These are phyloP conservation scores for Pythium biforme DNA, from an alignment of 352 stramenopile species.

Conservation along the genomic window DNA sequence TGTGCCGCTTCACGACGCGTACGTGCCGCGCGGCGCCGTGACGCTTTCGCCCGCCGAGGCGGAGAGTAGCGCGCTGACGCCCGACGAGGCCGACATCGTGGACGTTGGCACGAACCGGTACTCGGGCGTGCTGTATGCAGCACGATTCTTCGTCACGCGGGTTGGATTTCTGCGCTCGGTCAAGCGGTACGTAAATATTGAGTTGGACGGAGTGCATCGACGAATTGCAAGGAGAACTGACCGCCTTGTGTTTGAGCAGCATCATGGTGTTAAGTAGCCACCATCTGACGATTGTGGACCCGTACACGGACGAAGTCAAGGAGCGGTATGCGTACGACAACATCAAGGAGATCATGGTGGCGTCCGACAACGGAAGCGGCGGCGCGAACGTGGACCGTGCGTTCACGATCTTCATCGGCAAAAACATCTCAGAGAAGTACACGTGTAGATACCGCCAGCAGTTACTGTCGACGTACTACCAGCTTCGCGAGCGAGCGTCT, in stretches of 20 bases:
- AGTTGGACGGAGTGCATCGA: neutral
- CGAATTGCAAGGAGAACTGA: constrained; percentile 1
- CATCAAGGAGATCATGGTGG: constrained; percentile 87
- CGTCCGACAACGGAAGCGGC: constrained; percentile 54
- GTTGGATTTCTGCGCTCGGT: constrained; percentile 78
- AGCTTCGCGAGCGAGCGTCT: constrained; percentile 77
- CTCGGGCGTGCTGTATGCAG: constrained; percentile 79
- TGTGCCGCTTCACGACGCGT: constrained; percentile 55
- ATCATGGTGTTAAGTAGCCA: constrained; percentile 81
- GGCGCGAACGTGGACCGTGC: constrained; percentile 65
- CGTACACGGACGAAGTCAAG: constrained; percentile 84
- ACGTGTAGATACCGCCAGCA: constrained; percentile 82
- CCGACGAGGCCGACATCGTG: constrained; percentile 45
- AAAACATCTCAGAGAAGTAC: constrained; percentile 87
- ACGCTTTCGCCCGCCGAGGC: constrained; percentile 55
- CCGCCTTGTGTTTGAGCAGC: constrained; percentile 21
- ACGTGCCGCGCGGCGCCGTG: constrained; percentile 67
- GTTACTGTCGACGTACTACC: constrained; percentile 83
- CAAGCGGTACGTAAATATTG: constrained; percentile 38
- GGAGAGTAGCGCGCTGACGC: constrained; percentile 32
- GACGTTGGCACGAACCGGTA: constrained; percentile 67
- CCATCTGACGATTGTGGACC: constrained; percentile 82
- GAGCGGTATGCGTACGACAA: constrained; percentile 86
- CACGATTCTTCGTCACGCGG: constrained; percentile 84
- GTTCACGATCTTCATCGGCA: constrained; percentile 85